phyloP scores from a whole-genome alignment of 225 moss, liverwort and hornwort species.

The Bryoerythrophyllum caledonicum region DNA sequence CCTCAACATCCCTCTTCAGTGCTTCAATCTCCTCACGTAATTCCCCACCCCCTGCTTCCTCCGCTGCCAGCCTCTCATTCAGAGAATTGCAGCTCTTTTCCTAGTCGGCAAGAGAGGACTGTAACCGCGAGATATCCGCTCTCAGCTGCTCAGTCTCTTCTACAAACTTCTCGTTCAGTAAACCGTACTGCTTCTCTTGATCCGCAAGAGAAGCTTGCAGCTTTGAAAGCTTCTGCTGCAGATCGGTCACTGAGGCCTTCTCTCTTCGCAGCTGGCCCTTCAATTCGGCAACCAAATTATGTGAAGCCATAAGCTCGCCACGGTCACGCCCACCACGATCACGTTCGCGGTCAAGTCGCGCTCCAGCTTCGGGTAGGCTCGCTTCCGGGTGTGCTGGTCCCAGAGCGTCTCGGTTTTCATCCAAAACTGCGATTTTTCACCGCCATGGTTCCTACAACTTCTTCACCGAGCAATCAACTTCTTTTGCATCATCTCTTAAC shows the following conservation, averaged over 20 bases:
- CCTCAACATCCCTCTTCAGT: constrained; percentile 24
- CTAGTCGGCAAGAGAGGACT: constrained; percentile 27
- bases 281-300: constrained; percentile 32
- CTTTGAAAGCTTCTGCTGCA: constrained; percentile 35
- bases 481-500: too few species aligned
- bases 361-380: too few species aligned
- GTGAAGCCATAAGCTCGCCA: constrained; percentile 49
- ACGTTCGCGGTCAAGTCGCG: too few species aligned
- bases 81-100: constrained; percentile 28
- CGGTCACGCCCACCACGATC: too few species aligned
- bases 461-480: too few species aligned
- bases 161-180: constrained; percentile 33
- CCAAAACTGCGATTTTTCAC: too few species aligned
- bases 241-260: constrained; percentile 26
- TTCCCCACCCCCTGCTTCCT: constrained; percentile 24
- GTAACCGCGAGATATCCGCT: constrained; percentile 29
- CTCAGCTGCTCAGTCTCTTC: constrained; percentile 38
- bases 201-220: constrained; percentile 35
- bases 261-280: constrained; percentile 35
- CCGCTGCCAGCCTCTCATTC: constrained; percentile 22
- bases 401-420: too few species aligned
- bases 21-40: constrained; percentile 27
- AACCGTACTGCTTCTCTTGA: constrained; percentile 28
- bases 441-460: too few species aligned
- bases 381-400: too few species aligned